These are phyloP conservation scores for Fusarium dlaminii DNA, from an alignment of 2,329 filamentous ascomycete species.

Conservation along the genomic window DNA sequence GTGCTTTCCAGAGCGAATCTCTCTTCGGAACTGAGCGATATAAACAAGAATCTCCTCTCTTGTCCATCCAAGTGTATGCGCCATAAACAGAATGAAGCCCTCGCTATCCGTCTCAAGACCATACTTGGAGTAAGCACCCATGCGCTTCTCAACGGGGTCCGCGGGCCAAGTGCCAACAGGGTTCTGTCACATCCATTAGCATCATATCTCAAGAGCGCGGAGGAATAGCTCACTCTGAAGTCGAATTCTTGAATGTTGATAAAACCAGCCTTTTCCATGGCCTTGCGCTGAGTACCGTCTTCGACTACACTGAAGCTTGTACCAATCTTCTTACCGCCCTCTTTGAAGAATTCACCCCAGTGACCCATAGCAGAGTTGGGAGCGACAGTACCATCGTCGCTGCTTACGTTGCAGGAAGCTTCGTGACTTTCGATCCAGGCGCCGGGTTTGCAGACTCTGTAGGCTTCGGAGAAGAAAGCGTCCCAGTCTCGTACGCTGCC, in stretches of 20 bases:
- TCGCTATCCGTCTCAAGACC: slow-evolving; percentile 50
- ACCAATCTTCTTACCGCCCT: slow-evolving; percentile 45
- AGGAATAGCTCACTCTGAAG: slow-evolving; percentile 13
- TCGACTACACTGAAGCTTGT: slow-evolving; percentile 41
- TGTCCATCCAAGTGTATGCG: slow-evolving; percentile 49
- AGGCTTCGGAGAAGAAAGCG: slow-evolving; percentile 61
- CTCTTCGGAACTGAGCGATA: slow-evolving; percentile 46
- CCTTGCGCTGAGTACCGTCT: slow-evolving; percentile 30
- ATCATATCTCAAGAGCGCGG: rapidly evolving
- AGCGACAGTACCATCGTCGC: slow-evolving; percentile 45
- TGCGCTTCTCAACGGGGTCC: slow-evolving; percentile 24
- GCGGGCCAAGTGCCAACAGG: slow-evolving; percentile 33
- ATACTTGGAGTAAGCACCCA: slow-evolving; percentile 43
- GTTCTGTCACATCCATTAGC: slow-evolving; percentile 5
- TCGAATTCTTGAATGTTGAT: slow-evolving; percentile 38
- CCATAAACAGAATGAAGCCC: slow-evolving; percentile 48
- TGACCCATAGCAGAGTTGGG: slow-evolving; percentile 40
- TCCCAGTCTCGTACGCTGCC: slow-evolving; percentile 67
- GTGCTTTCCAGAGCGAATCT: slow-evolving; percentile 42
- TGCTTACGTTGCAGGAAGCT: slow-evolving; percentile 37
- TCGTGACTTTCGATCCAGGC: slow-evolving; percentile 54
- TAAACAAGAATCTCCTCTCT: slow-evolving; percentile 48
- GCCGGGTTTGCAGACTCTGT: slow-evolving; percentile 64
- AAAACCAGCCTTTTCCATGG: slow-evolving; percentile 35
- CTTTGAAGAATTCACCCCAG: slow-evolving; percentile 44